A percentile compares a stretch with the other conserved stretches of the same genome.
These are phyloP conservation scores for Teratosphaeria viscida DNA, from an alignment of 2,329 filamentous ascomycete species.

Conservation along the genomic window DNA sequence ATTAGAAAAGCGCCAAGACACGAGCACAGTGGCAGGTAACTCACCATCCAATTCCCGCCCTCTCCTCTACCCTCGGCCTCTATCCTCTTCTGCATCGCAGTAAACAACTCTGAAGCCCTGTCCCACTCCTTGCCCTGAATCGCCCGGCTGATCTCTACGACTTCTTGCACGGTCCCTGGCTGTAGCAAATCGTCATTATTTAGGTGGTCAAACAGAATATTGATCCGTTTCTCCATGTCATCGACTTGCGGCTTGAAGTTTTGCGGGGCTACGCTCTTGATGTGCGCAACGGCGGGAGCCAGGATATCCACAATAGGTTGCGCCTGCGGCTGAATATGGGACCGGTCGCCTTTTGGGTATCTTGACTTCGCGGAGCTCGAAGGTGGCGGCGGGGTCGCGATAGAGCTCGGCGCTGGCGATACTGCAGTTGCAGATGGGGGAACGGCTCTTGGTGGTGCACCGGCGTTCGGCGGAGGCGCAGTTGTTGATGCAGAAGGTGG, in stretches of 20 bases:
- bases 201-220: constrained; percentile 89
- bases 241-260: constrained; percentile 81
- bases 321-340: constrained; percentile 71
- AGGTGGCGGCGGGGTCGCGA: constrained; percentile 23
- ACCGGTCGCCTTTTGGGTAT: constrained; percentile 63
- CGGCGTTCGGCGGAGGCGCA: constrained; percentile 21
- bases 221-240: constrained; percentile 82
- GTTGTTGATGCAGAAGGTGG: constrained; percentile 14
- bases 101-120: constrained; percentile 34
- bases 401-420: not conserved
- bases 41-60: constrained; percentile 43
- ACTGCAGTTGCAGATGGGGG: not conserved
- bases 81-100: constrained; percentile 34
- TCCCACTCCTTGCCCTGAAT: constrained; percentile 35
- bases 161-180: constrained; percentile 61
- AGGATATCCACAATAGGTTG: constrained; percentile 74
- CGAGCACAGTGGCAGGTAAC: constrained; percentile 13
- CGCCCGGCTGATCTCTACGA: constrained; percentile 45
- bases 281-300: constrained; percentile 73
- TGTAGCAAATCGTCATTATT: constrained; percentile 90
- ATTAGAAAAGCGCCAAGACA: not conserved
- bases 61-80: constrained; percentile 32
- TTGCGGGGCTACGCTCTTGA: constrained; percentile 75
- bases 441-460: constrained; percentile 9
- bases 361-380: constrained; percentile 23